Percentiles rank a stretch among this genome's conserved stretches.
These are phyloP conservation scores for Phytophthora vignae DNA, from an alignment of 352 stramenopile genomes.

Conservation along the genomic window DNA sequence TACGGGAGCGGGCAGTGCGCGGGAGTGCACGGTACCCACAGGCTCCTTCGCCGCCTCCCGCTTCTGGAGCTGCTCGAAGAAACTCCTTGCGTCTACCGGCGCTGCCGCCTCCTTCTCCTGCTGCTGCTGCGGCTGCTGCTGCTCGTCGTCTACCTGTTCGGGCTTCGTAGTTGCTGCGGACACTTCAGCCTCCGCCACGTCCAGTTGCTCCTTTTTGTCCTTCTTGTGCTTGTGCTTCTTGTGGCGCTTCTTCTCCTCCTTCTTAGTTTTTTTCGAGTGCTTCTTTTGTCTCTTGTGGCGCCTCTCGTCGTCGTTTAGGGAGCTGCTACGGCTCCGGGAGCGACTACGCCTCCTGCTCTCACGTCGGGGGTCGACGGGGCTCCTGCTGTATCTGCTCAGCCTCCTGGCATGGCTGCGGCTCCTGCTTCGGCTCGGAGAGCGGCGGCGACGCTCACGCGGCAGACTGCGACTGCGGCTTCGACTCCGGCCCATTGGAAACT, in stretches of 20 bases:
- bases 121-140: conserved; percentile 13
- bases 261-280: conserved; percentile 33
- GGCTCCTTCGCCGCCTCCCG: conserved; percentile 67
- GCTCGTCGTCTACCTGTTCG: conserved; percentile 1
- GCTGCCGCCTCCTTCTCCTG: background rate
- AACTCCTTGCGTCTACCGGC: conserved; percentile 50
- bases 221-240: conserved; percentile 43
- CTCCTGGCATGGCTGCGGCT: conserved; percentile 21
- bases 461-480: conserved; percentile 28
- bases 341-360: conserved; percentile 7
- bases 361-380: conserved; percentile 4
- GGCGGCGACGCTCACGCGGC: conserved; percentile 1
- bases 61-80: conserved; percentile 72
- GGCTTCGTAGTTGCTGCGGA: background rate
- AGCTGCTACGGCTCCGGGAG: conserved; percentile 20
- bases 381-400: conserved; percentile 26
- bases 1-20: conserved; percentile 38
- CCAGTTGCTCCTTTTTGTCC: conserved; percentile 17
- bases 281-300: conserved; percentile 27
- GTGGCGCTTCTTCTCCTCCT: conserved; percentile 40
- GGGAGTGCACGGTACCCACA: conserved; percentile 70
- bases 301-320: conserved; percentile 15
- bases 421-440: conserved; percentile 18
- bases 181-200: background rate
- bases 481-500: conserved; percentile 29